A percentile compares a stretch with the other conserved stretches of the same genome.
Evolutionary conservation across 176 grass and related monocot species (phyloP).

Genomic region (Echinochloa phyllopogon): DNA sequence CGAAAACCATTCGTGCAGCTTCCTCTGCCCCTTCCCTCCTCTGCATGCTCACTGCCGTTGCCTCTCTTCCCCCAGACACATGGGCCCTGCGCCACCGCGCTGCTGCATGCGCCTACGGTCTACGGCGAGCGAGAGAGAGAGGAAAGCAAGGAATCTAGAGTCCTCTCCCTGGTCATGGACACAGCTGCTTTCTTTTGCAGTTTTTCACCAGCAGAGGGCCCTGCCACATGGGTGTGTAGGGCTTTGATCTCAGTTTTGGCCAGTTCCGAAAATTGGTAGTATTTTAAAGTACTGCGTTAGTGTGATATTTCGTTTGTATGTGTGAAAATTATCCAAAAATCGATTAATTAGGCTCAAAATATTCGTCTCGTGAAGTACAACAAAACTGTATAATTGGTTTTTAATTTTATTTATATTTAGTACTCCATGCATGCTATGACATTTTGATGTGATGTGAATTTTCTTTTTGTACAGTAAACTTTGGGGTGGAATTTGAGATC

Average conservation of each 20-base stretch:
- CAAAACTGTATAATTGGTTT: too few species aligned
- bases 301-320: too few species aligned
- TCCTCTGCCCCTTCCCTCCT: not conserved
- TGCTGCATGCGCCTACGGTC: constrained; percentile 17
- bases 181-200: not conserved
- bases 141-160: not conserved
- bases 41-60: not conserved
- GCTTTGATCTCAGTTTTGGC: not conserved
- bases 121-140: not conserved
- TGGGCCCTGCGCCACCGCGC: not conserved
- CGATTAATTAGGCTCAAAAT: too few species aligned
- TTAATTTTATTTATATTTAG: too few species aligned
- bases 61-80: constrained; percentile 1
- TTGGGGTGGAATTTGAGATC: too few species aligned
- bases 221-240: constrained; percentile 35
- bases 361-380: too few species aligned
- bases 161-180: not conserved
- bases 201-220: not conserved
- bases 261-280: too few species aligned
- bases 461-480: too few species aligned
- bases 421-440: too few species aligned
- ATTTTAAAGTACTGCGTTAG: too few species aligned
- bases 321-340: too few species aligned
- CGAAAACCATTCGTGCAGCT: not conserved
- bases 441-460: too few species aligned